Percentiles rank a stretch among this genome's conserved stretches.
These are phyloP conservation scores for Candida nitratophila DNA, from an alignment of 805 yeast genomes.

Conservation along the genomic window DNA sequence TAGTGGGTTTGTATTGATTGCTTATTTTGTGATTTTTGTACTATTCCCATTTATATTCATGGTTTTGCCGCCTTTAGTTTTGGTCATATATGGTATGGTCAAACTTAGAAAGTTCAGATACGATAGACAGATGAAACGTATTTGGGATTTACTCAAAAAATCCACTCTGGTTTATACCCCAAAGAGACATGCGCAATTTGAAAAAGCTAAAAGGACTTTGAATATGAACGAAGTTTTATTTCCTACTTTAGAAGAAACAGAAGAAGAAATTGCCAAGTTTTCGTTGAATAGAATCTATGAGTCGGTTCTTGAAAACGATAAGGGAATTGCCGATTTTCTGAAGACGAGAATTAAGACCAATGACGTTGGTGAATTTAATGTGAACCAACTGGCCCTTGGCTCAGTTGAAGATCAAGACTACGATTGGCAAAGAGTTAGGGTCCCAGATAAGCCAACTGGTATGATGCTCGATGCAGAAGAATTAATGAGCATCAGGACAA, in stretches of 20 bases:
- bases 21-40: conserved; percentile 23
- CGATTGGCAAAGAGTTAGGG: conserved; percentile 10
- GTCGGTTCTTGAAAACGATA: conserved; percentile 24
- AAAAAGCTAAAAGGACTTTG: not conserved
- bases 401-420: conserved; percentile 22
- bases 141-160: conserved; percentile 17
- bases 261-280: conserved; percentile 22
- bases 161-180: conserved; percentile 21
- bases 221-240: conserved; percentile 5
- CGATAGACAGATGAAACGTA: conserved; percentile 9
- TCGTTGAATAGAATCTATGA: conserved; percentile 23
- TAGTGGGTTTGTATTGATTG: conserved; percentile 16
- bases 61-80: conserved; percentile 23
- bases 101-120: conserved; percentile 8
- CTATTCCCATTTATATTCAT: conserved; percentile 25
- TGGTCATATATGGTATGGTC: conserved; percentile 18
- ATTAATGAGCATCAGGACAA: conserved; percentile 20
- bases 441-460: not conserved
- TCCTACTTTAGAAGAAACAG: conserved; percentile 21
- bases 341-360: conserved; percentile 6
- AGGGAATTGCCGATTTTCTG: conserved; percentile 20
- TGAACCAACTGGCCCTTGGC: conserved; percentile 8
- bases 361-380: not conserved
- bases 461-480: conserved; percentile 1
- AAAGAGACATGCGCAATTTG: not conserved